Evolutionary conservation across 352 stramenopile species (phyloP).

Genomic region (Globisporangium nunn): DNA sequence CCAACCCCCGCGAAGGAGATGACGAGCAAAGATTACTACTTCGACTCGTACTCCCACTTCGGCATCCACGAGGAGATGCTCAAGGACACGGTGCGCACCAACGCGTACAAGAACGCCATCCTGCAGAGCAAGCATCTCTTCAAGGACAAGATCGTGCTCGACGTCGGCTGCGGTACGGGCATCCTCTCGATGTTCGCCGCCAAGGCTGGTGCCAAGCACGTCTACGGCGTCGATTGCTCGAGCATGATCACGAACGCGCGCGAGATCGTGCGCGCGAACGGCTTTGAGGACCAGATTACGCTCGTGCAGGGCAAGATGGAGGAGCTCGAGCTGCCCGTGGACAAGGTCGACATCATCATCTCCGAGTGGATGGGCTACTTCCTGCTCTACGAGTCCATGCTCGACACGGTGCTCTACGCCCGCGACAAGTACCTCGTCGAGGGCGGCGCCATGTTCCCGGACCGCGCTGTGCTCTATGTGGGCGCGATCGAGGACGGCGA

Average conservation of each 20-base stretch:
- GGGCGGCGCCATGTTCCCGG: constrained; percentile 93
- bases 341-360: constrained; percentile 96
- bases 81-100: constrained; percentile 89
- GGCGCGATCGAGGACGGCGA: constrained; percentile 94
- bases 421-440: constrained; percentile 94
- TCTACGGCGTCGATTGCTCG: constrained; percentile 96
- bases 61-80: constrained; percentile 97
- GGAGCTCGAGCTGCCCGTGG: constrained; percentile 90
- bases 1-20: constrained; percentile 39
- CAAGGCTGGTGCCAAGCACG: constrained; percentile 85
- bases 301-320: constrained; percentile 95
- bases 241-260: constrained; percentile 94
- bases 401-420: constrained; percentile 95
- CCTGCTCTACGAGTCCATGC: constrained; percentile 97
- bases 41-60: constrained; percentile 98
- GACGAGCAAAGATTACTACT: constrained; percentile 97
- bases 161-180: constrained; percentile 96
- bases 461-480: constrained; percentile 95
- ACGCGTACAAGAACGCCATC: constrained; percentile 97
- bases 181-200: constrained; percentile 98
- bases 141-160: constrained; percentile 95
- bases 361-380: constrained; percentile 99
- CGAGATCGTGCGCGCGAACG: constrained; percentile 96
- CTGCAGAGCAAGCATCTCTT: constrained; percentile 96
- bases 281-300: constrained; percentile 86